Evolutionary conservation across 495 filamentous ascomycete genomes (phyloP).

Genomic region (Aspergillus nanangensis): DNA sequence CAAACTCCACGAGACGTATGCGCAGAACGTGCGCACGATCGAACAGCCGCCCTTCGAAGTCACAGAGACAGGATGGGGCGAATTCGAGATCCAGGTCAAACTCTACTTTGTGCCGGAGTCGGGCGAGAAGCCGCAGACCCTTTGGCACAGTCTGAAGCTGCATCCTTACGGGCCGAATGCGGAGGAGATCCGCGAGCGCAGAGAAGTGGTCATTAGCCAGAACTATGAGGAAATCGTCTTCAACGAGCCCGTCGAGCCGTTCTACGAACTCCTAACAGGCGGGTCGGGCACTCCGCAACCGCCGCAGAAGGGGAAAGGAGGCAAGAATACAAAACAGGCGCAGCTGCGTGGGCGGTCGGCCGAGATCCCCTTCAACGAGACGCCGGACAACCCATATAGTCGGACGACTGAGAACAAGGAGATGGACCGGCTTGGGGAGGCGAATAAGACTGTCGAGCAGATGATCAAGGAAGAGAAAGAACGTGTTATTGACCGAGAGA

Average conservation of each 20-base stretch:
- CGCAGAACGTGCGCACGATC: slow-evolving; percentile 76
- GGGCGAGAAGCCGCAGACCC: slow-evolving; percentile 83
- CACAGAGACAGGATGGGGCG: slow-evolving; percentile 91
- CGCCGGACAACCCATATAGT: slow-evolving; percentile 67
- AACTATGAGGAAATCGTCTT: slow-evolving; percentile 89
- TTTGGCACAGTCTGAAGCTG: slow-evolving; percentile 85
- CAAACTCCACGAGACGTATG: slow-evolving; percentile 93
- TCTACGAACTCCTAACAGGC: slow-evolving; percentile 76
- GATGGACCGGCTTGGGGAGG: slow-evolving; percentile 51
- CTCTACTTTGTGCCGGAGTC: slow-evolving; percentile 83
- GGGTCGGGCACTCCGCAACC: slow-evolving; percentile 37
- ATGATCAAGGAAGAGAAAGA: slow-evolving; percentile 66
- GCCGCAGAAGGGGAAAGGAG: slow-evolving; percentile 34
- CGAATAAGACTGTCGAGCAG: slow-evolving; percentile 64
- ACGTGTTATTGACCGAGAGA: slow-evolving; percentile 57
- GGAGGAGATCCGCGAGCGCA: slow-evolving; percentile 62
- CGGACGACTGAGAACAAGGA: slow-evolving; percentile 69
- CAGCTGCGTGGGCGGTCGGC: slow-evolving; percentile 56
- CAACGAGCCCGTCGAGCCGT: slow-evolving; percentile 89
- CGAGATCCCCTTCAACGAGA: slow-evolving; percentile 62
- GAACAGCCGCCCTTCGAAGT: slow-evolving; percentile 79
- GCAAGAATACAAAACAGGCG: slow-evolving; percentile 44
- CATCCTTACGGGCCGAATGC: slow-evolving; percentile 84
- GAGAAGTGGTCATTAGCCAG: slow-evolving; percentile 66
- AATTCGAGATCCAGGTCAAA: slow-evolving; percentile 93